Conservation (phyloP, 192 early-diverging fungal genomes). For the Coemansia sp. region DNA sequence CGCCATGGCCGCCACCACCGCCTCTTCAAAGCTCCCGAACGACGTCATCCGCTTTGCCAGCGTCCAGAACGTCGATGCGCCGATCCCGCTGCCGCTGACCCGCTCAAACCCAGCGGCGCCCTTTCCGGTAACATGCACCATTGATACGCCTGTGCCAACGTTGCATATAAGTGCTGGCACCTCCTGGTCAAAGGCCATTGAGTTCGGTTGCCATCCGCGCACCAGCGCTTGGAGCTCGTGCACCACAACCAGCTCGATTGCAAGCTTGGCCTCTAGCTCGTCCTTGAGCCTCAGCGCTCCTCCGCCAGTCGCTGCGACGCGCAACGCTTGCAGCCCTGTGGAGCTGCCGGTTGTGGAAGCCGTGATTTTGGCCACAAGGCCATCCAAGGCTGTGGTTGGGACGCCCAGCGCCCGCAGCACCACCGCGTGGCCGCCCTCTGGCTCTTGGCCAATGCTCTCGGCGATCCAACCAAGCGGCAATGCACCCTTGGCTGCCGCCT, state of each 20-base stretch:
- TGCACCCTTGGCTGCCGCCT: background rate
- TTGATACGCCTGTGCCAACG: conserved; percentile 51
- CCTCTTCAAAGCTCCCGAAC: conserved; percentile 28
- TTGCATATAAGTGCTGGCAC: conserved; percentile 37
- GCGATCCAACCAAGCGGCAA: background rate
- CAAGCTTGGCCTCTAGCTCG: conserved; percentile 23
- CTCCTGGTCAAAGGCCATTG: background rate
- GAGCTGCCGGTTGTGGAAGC: background rate
- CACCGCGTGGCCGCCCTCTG: background rate
- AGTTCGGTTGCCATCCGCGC: conserved; percentile 12
- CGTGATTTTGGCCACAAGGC: conserved; percentile 4
- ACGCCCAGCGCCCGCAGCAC: conserved; percentile 16
- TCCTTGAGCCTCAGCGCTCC: conserved; percentile 24
- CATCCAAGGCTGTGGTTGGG: conserved; percentile 21
- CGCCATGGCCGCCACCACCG: conserved; percentile 11
- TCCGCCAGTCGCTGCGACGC: conserved; percentile 44
- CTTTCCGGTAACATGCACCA: conserved; percentile 14
- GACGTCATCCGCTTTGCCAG: conserved; percentile 42
- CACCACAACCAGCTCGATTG: conserved; percentile 17
- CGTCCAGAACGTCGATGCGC: conserved; percentile 51
- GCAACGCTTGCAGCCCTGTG: background rate
- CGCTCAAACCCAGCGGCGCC: conserved; percentile 30
- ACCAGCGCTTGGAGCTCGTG: conserved; percentile 39
- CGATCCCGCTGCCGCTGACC: conserved; percentile 50
- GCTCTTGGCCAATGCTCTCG: background rate